Percentiles rank a stretch among this genome's conserved stretches.
These are phyloP conservation scores for Penicillium glabrum DNA, from an alignment of 2,329 filamentous ascomycete genomes.

Conservation along the genomic window DNA sequence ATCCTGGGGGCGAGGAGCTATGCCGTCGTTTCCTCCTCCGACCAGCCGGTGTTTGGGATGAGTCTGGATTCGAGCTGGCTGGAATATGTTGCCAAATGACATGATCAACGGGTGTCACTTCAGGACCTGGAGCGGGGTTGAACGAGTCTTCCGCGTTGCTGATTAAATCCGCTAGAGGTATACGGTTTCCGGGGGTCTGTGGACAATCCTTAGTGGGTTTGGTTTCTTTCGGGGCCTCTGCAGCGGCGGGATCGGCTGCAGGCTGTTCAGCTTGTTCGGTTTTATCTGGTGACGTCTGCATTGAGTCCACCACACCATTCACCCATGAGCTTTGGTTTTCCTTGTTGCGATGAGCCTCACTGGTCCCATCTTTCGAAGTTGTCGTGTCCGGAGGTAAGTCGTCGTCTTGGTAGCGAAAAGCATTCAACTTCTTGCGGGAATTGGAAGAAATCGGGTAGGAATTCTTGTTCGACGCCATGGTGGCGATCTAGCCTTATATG, in stretches of 20 bases:
- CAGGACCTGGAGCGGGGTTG: constrained; percentile 47
- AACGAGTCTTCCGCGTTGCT: constrained; percentile 60
- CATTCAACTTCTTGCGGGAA: constrained; percentile 56
- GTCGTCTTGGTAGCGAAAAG: constrained; percentile 52
- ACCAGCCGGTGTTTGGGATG: constrained; percentile 49
- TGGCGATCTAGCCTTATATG: constrained; percentile 16
- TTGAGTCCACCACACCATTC: constrained; percentile 32
- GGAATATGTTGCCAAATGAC: constrained; percentile 58
- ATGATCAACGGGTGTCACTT: constrained; percentile 60
- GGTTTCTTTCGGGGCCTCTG: constrained; percentile 24
- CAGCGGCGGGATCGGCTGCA: constrained; percentile 13
- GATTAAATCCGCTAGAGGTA: constrained; percentile 61
- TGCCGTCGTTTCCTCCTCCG: constrained; percentile 65
- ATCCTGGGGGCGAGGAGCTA: constrained; percentile 72
- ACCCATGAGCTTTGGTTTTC: constrained; percentile 44
- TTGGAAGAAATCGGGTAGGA: constrained; percentile 48
- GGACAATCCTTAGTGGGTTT: constrained; percentile 45
- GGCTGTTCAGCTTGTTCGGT: constrained; percentile 12
- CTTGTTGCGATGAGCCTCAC: constrained; percentile 41
- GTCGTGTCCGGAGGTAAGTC: constrained; percentile 14
- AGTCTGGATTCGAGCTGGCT: constrained; percentile 39
- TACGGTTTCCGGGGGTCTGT: constrained; percentile 59
- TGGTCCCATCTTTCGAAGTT: constrained; percentile 22
- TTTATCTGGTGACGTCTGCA: constrained; percentile 18
- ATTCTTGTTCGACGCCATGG: constrained; percentile 26